Conservation (phyloP, 2,329 filamentous ascomycete species). For the Huntiella bhutanensis region DNA sequence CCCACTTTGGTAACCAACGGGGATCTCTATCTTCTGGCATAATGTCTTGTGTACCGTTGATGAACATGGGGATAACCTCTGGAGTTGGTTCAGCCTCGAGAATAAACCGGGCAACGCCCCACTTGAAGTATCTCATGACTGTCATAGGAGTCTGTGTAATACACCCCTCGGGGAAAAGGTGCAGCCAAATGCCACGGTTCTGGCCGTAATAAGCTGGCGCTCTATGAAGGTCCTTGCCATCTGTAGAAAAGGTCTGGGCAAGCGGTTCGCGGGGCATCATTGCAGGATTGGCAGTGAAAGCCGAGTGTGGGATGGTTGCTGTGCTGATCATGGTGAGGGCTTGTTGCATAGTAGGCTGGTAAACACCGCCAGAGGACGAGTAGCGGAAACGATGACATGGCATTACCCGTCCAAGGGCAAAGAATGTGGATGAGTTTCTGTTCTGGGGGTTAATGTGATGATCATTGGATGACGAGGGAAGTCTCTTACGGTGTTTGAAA, state of each 20-base stretch:
- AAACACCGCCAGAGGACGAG: slow-evolving; percentile 64
- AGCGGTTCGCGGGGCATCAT: slow-evolving; percentile 29
- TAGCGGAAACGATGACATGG: slow-evolving; percentile 70
- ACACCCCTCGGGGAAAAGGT: slow-evolving; percentile 89
- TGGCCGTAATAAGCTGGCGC: slow-evolving; percentile 53
- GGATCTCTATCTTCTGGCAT: slow-evolving; percentile 83
- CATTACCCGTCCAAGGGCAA: slow-evolving; percentile 72
- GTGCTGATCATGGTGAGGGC: slow-evolving; percentile 63
- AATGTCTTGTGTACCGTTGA: slow-evolving; percentile 71
- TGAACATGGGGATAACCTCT: slow-evolving; percentile 82
- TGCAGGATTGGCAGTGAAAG: slow-evolving; percentile 12
- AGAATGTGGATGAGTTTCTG: slow-evolving; percentile 58
- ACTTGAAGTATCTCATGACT: slow-evolving; percentile 92
- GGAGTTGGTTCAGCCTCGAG: slow-evolving; percentile 76
- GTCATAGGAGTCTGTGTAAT: slow-evolving; percentile 70
- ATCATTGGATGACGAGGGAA: slow-evolving; percentile 1
- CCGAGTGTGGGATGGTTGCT: neutral
- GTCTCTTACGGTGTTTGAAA: slow-evolving; percentile 58
- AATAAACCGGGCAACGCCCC: slow-evolving; percentile 81
- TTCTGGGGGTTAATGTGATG: neutral
- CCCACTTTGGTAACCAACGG: slow-evolving; percentile 57
- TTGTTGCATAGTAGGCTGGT: slow-evolving; percentile 75
- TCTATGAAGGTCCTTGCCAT: slow-evolving; percentile 43
- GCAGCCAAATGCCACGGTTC: slow-evolving; percentile 67
- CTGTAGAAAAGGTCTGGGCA: slow-evolving; percentile 41